Evolutionary conservation across 768 basidiomycete species (phyloP), one percentile per base, ranked within the genome.

Genomic region (Amanita jacksonii): DNA sequence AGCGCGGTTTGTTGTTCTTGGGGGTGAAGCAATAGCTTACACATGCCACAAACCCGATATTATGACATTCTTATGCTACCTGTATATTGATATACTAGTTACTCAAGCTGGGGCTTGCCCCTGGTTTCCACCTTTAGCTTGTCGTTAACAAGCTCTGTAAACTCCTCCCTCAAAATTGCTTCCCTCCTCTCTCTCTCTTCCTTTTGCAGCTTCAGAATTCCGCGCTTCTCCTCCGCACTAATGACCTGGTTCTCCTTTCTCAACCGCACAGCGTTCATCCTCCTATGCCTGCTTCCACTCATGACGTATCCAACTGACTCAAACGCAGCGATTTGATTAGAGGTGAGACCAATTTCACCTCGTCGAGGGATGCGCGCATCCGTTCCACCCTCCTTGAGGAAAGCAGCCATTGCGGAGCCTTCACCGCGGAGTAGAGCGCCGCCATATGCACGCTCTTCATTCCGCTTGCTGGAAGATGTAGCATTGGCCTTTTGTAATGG

Each of bases 231-330:
- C 65, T 98, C 96, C 1, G 94, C 92, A 54, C 85, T 89, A 59
- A 99, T 99, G 51, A 98, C 93, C 66, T 99, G 96, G 67, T 99
- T 97, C 70, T 99, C 96, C 72, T 98, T 98, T 58, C 94, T 71
- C 80, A 99, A 87, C 48, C 96, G 86, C 34, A 99, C 94, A 1
- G 96, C 94, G 53, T 98, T 99, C 96, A 99, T 99, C 62, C 91
- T 75, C 51, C 86, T 76, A 62, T 99, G 92, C 49, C 94, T 69
- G 55, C 80, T 86, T 35, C 94, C 96, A 53, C 86, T 91, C 96
- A 98, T 99, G 37, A 99, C 96, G 62, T 96, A 99, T 13, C 96
- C 96, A 6, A 85, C 85, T 18, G 70, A 56, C 67, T 99, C 96
- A 63, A 75, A 97, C 57, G 74, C 60, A 5, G 83, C 91, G 52